These are phyloP conservation scores for Eimeria tenella DNA, from an alignment of 169 alveolate genomes.

Conservation along the genomic window DNA sequence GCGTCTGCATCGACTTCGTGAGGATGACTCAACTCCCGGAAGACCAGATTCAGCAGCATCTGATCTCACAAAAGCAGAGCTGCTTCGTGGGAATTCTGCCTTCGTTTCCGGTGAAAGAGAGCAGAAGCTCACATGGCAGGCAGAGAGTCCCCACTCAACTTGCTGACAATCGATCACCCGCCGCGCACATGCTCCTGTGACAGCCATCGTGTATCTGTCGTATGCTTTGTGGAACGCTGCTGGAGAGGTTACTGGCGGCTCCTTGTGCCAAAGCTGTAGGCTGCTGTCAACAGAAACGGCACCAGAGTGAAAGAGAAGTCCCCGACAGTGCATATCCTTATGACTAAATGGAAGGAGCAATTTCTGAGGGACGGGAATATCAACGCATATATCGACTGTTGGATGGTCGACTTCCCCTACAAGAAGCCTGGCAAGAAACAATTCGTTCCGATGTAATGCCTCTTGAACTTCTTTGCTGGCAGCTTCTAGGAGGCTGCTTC, in stretches of 20 bases:
- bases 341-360: conserved; percentile 59
- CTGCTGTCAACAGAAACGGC: conserved; percentile 33
- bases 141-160: conserved; percentile 1
- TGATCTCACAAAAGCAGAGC: not conserved
- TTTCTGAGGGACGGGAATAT: conserved; percentile 28
- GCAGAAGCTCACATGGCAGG: not conserved
- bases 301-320: conserved; percentile 46
- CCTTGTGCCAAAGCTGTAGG: not conserved
- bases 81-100: not conserved
- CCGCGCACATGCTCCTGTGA: conserved; percentile 51
- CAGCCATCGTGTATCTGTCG: conserved; percentile 37
- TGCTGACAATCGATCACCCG: conserved; percentile 38
- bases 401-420: conserved; percentile 51
- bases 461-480: conserved; percentile 61
- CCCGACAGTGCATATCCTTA: conserved; percentile 20
- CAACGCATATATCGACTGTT: conserved; percentile 46
- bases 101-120: not conserved
- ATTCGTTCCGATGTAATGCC: conserved; percentile 29
- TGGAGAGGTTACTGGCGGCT: not conserved
- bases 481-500: conserved; percentile 59
- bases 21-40: not conserved
- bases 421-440: conserved; percentile 46
- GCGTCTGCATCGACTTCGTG: not conserved
- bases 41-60: too few species aligned
- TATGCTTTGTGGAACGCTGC: not conserved